Evolutionary conservation across 1,284 basidiomycete species (phyloP).

Genomic region (Xerocomus minutiporus): DNA sequence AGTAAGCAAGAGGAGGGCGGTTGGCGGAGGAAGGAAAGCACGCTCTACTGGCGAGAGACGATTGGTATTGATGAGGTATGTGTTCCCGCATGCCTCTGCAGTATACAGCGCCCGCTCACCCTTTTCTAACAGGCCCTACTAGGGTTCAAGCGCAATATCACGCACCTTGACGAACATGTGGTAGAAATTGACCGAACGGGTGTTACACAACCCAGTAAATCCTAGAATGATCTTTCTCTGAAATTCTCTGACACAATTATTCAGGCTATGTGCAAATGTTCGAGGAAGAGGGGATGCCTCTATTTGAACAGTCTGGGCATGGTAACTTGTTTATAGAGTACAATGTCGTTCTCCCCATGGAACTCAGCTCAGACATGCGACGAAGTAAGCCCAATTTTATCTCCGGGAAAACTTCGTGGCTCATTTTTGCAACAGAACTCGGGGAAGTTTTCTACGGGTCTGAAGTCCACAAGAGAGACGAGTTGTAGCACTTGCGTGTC

Average conservation of each 20-base stretch:
- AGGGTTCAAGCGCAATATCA: constrained; percentile 81
- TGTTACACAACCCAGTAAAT: constrained; percentile 84
- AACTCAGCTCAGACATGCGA: constrained; percentile 60
- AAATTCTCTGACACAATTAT: constrained; percentile 2
- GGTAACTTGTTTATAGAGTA: background rate
- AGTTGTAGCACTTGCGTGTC: constrained; percentile 16
- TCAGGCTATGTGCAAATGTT: constrained; percentile 78
- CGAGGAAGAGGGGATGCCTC: constrained; percentile 85
- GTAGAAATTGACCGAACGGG: constrained; percentile 67
- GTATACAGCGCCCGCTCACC: background rate
- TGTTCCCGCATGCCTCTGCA: constrained; percentile 8
- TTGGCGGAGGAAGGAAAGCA: constrained; percentile 83
- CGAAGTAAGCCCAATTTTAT: constrained; percentile 51
- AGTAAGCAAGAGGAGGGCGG: constrained; percentile 72
- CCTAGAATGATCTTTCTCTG: background rate
- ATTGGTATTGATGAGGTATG: constrained; percentile 85
- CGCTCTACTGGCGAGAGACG: constrained; percentile 85
- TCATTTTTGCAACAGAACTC: constrained; percentile 25
- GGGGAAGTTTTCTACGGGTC: constrained; percentile 24
- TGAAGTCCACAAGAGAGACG: constrained; percentile 22
- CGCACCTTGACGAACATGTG: constrained; percentile 85
- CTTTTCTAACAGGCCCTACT: constrained; percentile 56
- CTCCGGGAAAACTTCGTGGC: background rate
- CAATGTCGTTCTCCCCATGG: constrained; percentile 71
- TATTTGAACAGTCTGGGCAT: constrained; percentile 49